These are phyloP conservation scores for Catharanthus roseus DNA, from an alignment of 257 asterid genomes.

Conservation along the genomic window DNA sequence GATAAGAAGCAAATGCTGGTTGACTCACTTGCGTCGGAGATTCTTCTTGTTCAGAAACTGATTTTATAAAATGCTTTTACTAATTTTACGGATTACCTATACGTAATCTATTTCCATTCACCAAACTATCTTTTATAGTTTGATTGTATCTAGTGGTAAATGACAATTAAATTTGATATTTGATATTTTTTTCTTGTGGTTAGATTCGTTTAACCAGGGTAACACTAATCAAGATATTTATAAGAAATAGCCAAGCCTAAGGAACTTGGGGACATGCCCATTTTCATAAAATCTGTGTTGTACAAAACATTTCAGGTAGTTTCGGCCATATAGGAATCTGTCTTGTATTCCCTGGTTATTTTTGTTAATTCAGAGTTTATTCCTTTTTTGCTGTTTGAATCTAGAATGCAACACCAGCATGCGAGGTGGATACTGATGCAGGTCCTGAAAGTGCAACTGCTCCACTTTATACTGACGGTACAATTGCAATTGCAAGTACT, in stretches of 20 bases:
- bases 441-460: slow-evolving; percentile 41
- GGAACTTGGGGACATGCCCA: neutral
- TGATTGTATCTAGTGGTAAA: neutral
- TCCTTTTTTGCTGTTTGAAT: neutral
- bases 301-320: neutral
- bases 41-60: neutral
- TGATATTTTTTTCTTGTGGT: too few relatives aligned
- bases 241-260: neutral
- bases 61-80: neutral
- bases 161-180: neutral
- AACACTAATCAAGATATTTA: neutral
- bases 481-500: slow-evolving; percentile 37
- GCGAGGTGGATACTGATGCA: slow-evolving; percentile 56
- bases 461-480: slow-evolving; percentile 47
- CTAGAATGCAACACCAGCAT: slow-evolving; percentile 48
- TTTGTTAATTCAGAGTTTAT: neutral
- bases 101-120: neutral
- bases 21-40: neutral
- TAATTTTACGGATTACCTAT: neutral
- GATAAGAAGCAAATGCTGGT: neutral
- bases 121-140: neutral
- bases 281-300: neutral
- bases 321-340: neutral
- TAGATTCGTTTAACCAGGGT: neutral
- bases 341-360: neutral